phyloP scores from a whole-genome alignment of 108 stramenopile species.

The Seminavis robusta region DNA sequence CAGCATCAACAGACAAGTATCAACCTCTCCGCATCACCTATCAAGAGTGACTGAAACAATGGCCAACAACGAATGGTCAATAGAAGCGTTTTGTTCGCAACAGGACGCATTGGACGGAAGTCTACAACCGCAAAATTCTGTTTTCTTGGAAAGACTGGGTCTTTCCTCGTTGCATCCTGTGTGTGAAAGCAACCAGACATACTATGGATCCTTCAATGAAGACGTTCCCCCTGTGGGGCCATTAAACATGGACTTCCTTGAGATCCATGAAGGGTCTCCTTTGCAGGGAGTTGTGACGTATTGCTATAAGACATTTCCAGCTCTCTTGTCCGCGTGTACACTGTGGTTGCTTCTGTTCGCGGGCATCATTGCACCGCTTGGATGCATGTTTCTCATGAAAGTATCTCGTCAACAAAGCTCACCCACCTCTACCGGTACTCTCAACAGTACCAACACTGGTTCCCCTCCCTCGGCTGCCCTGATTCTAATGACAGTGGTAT shows the following conservation, averaged over 20 bases:
- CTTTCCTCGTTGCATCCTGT: conserved; percentile 33
- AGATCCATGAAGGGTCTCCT: conserved; percentile 13
- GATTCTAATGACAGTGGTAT: conserved; percentile 44
- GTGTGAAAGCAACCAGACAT: conserved; percentile 4
- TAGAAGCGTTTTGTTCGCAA: conserved; percentile 22
- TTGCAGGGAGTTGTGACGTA: conserved; percentile 22
- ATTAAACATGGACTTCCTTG: not conserved
- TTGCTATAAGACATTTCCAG: conserved; percentile 20
- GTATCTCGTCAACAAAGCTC: too few species aligned
- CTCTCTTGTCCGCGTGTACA: conserved; percentile 66
- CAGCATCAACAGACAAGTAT: too few species aligned
- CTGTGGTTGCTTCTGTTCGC: conserved; percentile 74
- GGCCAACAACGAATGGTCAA: too few species aligned
- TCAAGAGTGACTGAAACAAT: too few species aligned
- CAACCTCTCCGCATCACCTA: too few species aligned
- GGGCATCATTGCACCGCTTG: conserved; percentile 29
- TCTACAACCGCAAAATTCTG: conserved; percentile 3
- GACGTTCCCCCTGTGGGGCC: conserved; percentile 44
- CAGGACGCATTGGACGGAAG: not conserved
- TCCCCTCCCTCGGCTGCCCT: too few species aligned
- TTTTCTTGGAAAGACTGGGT: conserved; percentile 10
- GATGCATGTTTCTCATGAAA: conserved; percentile 27
- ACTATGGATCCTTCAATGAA: not conserved
- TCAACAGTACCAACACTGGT: too few species aligned
- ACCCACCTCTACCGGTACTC: too few species aligned